Evolutionary conservation across 345 rosid genomes (phyloP).

Genomic region (Limnanthes douglasii): DNA sequence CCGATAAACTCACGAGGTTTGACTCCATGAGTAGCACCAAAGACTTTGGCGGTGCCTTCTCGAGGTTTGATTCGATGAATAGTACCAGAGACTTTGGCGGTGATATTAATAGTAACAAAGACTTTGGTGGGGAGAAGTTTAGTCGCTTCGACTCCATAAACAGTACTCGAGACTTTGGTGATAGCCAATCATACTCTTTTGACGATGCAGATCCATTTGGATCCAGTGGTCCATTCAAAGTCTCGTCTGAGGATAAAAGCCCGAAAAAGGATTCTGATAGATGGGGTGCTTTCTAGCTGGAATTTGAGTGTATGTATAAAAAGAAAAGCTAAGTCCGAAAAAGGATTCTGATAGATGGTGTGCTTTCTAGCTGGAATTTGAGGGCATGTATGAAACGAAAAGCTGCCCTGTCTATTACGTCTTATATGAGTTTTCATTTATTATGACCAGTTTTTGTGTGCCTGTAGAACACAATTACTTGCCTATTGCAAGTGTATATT

Average conservation of each 20-base stretch:
- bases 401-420: no score
- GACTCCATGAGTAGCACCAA: slow-evolving; percentile 43
- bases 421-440: background rate
- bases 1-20: slow-evolving; percentile 52
- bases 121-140: slow-evolving; percentile 22
- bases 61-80: slow-evolving; percentile 27
- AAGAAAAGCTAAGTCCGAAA: background rate
- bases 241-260: slow-evolving; percentile 41
- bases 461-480: slow-evolving; percentile 22
- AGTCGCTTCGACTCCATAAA: slow-evolving; percentile 30
- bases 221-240: slow-evolving; percentile 78
- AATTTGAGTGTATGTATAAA: background rate
- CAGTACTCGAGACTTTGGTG: slow-evolving; percentile 34
- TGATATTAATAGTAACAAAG: slow-evolving; percentile 18
- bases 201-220: slow-evolving; percentile 91
- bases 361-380: background rate
- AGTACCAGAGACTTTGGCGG: slow-evolving; percentile 25
- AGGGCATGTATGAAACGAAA: background rate
- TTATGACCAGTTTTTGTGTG: slow-evolving; percentile 1
- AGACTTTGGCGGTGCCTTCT: slow-evolving; percentile 28
- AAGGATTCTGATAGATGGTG: no score
- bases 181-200: slow-evolving; percentile 47
- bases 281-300: slow-evolving; percentile 52
- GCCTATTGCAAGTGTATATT: slow-evolving; percentile 17
- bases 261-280: slow-evolving; percentile 45